Evolutionary conservation across 306 rosid species (phyloP).

Genomic region (Corylus americana): DNA sequence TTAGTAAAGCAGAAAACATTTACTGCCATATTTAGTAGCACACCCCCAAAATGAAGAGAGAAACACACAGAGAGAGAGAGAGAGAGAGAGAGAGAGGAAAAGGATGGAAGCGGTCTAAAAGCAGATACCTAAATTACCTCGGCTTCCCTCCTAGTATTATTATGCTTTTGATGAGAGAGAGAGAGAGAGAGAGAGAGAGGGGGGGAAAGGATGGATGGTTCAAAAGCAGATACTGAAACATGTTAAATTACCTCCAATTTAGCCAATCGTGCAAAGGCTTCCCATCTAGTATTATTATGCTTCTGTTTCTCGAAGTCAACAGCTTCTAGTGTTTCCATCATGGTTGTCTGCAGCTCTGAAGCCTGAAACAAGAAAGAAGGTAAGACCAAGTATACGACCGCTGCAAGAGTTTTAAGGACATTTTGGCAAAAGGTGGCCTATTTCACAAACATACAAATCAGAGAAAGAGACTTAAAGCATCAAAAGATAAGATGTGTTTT

Average conservation of each 20-base stretch:
- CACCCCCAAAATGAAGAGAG: background rate
- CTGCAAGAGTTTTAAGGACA: background rate
- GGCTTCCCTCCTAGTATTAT: no score
- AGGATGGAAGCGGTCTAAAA: background rate
- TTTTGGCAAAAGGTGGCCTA: background rate
- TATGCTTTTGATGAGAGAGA: background rate
- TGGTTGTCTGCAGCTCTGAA: constrained; percentile 77
- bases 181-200: background rate
- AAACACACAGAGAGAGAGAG: background rate
- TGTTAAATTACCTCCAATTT: constrained; percentile 71
- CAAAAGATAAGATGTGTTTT: background rate
- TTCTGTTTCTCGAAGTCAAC: constrained; percentile 93
- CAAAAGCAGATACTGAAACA: constrained; percentile 20
- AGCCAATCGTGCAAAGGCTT: constrained; percentile 69
- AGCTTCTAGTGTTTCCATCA: constrained; percentile 98
- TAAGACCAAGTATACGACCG: constrained; percentile 18
- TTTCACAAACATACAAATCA: background rate
- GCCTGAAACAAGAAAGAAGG: constrained; percentile 55
- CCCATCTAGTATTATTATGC: constrained; percentile 93
- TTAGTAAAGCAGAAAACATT: constrained; percentile 12
- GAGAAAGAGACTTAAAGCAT: background rate
- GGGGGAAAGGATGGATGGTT: background rate
- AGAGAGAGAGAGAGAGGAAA: background rate
- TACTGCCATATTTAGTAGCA: constrained; percentile 6
- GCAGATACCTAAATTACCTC: constrained; percentile 2